Conservation (phyloP, 805 yeast species). For the Saccharomyces cerevisiae region DNA sequence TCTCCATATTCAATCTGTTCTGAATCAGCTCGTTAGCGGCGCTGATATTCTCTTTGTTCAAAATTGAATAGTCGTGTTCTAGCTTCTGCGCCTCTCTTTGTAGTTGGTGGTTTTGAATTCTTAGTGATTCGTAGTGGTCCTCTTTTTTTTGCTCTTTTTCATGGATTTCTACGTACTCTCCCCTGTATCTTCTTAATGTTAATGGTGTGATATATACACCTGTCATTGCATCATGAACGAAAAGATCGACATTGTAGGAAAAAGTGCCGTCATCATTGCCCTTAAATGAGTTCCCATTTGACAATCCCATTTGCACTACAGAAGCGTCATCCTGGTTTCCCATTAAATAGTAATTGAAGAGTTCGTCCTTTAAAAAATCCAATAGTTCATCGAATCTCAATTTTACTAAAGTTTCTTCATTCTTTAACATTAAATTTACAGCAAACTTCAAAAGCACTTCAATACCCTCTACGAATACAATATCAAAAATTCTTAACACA, state of each 20-base stretch:
- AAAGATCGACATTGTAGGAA: constrained; percentile 55
- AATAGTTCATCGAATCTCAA: constrained; percentile 71
- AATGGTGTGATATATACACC: constrained; percentile 64
- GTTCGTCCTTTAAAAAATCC: constrained; percentile 66
- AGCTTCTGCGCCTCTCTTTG: constrained; percentile 64
- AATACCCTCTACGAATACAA: constrained; percentile 82
- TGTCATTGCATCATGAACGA: constrained; percentile 68
- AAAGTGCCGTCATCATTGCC: not conserved
- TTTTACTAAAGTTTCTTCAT: constrained; percentile 47
- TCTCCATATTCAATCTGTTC: constrained; percentile 67
- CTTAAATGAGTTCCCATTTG: constrained; percentile 1
- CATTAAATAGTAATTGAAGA: constrained; percentile 62
- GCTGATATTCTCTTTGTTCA: constrained; percentile 77
- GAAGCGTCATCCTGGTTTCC: constrained; percentile 17
- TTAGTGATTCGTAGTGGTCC: constrained; percentile 53
- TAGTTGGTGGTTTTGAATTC: constrained; percentile 61
- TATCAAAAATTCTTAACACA: constrained; percentile 80
- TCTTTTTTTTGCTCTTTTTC: constrained; percentile 56
- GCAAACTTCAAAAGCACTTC: constrained; percentile 83
- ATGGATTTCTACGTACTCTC: constrained; percentile 71
- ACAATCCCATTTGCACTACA: constrained; percentile 11
- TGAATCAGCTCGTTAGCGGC: constrained; percentile 83
- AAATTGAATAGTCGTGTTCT: constrained; percentile 57
- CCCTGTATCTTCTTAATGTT: constrained; percentile 58
- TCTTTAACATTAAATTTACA: constrained; percentile 65